These are phyloP conservation scores for Passiflora organensis DNA, from an alignment of 345 rosid genomes.

Conservation along the genomic window DNA sequence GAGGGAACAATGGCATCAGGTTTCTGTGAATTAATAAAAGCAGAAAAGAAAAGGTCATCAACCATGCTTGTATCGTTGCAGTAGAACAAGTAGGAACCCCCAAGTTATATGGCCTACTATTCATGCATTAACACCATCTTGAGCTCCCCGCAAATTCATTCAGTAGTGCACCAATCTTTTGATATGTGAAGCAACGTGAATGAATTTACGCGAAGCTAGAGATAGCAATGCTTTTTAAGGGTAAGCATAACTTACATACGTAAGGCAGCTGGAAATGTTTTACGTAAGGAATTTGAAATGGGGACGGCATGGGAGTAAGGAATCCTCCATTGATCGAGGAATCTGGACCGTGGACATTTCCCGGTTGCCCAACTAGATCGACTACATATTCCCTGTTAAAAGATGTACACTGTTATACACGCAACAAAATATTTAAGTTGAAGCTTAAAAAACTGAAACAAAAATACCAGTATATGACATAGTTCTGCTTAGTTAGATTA, in stretches of 20 bases:
- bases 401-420: slow-evolving; percentile 14
- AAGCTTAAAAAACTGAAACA: neutral
- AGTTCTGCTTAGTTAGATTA: neutral
- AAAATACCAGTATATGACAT: neutral
- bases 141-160: neutral
- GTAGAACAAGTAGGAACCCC: no score
- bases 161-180: neutral
- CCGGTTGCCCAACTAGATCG: slow-evolving; percentile 90
- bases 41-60: no score
- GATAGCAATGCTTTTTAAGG: no score
- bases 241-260: no score
- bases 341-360: slow-evolving; percentile 80
- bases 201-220: no score
- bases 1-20: no score
- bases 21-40: no score
- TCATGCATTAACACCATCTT: no score
- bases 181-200: no score
- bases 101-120: no score
- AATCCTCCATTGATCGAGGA: slow-evolving; percentile 75
- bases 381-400: slow-evolving; percentile 88
- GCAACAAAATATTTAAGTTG: neutral
- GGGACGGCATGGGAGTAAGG: slow-evolving; percentile 56
- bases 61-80: no score
- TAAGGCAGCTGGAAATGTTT: slow-evolving; percentile 43
- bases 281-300: slow-evolving; percentile 51